Evolutionary conservation across 805 yeast species (phyloP).

Genomic region (Sugiyamaella americana): DNA sequence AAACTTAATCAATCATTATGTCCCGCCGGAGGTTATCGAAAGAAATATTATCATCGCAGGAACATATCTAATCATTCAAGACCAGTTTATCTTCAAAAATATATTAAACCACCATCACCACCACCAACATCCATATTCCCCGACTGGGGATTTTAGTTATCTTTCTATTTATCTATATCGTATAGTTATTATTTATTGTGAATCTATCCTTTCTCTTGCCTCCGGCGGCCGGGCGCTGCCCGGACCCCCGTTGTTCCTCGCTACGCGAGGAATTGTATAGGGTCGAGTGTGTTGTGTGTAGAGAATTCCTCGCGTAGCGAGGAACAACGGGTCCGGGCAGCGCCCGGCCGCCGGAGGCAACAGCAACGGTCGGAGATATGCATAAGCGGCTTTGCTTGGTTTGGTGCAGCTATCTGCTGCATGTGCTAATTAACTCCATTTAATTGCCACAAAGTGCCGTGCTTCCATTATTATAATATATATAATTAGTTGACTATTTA

Average conservation of each 20-base stretch:
- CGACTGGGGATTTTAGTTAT: slow-evolving; percentile 13
- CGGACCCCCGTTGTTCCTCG: not conserved
- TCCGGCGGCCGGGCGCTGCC: not conserved
- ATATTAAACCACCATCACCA: not conserved
- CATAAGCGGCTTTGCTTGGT: too few relatives aligned
- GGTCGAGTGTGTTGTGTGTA: not conserved
- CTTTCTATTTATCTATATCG: not conserved
- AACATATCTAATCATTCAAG: not conserved
- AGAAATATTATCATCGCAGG: not conserved
- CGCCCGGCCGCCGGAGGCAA: not conserved
- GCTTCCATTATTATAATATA: too few relatives aligned
- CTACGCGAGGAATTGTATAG: not conserved
- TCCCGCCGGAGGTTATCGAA: not conserved
- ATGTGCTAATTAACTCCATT: too few relatives aligned
- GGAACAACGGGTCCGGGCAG: not conserved
- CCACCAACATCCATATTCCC: too few relatives aligned
- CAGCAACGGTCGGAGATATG: not conserved
- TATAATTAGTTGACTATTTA: too few relatives aligned
- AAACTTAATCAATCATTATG: not conserved
- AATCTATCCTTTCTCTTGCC: not conserved
- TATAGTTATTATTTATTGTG: not conserved
- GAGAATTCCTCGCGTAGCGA: not conserved
- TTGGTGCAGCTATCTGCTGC: too few relatives aligned
- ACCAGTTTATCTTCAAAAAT: not conserved
- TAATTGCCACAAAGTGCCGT: too few relatives aligned